Evolutionary conservation across 345 rosid species (phyloP), one percentile per base, ranked within the genome.

Genomic region (Streptanthus diversifolius): DNA sequence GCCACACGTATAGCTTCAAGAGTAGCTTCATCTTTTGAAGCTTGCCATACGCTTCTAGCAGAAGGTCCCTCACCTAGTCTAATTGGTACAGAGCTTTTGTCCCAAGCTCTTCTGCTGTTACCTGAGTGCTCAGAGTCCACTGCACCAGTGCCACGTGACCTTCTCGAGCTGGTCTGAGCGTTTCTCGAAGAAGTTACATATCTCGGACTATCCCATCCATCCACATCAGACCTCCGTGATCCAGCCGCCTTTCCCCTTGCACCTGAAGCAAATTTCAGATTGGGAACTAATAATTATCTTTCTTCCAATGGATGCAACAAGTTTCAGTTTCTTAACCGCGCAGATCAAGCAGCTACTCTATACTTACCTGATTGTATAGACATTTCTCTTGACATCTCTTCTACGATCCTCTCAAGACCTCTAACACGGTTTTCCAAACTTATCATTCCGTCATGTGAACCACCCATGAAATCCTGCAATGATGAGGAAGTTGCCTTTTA

Each of bases 31-130:
- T 95, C 97, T 78, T 95, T 95, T 48, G 99, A 95, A 57, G 99
- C 97, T 85, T 95, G 96, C 99, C 99, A 95, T 27, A 91, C 93
- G 78, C 97, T 88, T 85, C 99, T 83, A 36, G 96, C 97, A 39
- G 99, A 95, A 71, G 99, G 97, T 61, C 99, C 99, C 72, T 95
- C 99, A 14, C 96, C 98, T 24, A 88, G 80, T 73, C 99, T 86
- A 14, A 83, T 80, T 14, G 86, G 85, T 68, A 84, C 92, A 29
- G 82, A 78, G 56, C 85, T 92, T 76, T 90, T 91, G 62, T 91
- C 93, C 97, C 99, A 88, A 48, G 81, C 96, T 85, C 95, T 88
- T 84, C 96, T 80, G 71, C 82, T 78, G 63, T 40, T 70, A 57
- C 90, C 90, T 54, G 71, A 76, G 56, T 83, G 90, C 66, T 87